Conservation (phyloP, 2,329 filamentous ascomycete species). For the Xylariaceae sp. region DNA sequence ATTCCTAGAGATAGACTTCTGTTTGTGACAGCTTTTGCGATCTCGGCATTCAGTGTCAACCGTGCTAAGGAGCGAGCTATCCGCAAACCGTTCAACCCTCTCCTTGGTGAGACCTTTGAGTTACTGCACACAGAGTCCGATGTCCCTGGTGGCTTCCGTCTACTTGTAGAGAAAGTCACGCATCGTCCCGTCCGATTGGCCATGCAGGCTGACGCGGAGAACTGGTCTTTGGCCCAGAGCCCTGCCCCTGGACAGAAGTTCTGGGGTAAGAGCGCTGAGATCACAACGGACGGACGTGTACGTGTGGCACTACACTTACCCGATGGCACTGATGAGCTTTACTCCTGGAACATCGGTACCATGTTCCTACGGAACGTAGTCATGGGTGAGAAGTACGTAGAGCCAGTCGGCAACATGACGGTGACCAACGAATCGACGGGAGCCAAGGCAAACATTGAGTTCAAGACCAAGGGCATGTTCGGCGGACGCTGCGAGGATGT, state of each 20-base stretch:
- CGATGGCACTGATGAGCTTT: slow-evolving; percentile 70
- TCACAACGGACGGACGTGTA: slow-evolving; percentile 85
- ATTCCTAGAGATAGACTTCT: slow-evolving; percentile 65
- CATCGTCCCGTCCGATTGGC: slow-evolving; percentile 90
- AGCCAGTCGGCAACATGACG: slow-evolving; percentile 86
- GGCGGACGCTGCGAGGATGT: slow-evolving; percentile 91
- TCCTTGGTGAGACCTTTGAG: slow-evolving; percentile 94
- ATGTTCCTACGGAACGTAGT: slow-evolving; percentile 94
- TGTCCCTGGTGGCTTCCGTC: slow-evolving; percentile 67
- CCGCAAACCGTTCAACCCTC: slow-evolving; percentile 94
- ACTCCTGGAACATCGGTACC: slow-evolving; percentile 83
- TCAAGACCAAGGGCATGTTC: slow-evolving; percentile 96
- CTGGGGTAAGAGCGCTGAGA: slow-evolving; percentile 94
- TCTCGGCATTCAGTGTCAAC: slow-evolving; percentile 76
- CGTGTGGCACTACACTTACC: slow-evolving; percentile 64
- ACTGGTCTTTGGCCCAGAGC: slow-evolving; percentile 83
- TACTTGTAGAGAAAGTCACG: slow-evolving; percentile 91
- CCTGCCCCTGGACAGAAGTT: slow-evolving; percentile 92
- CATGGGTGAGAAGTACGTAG: slow-evolving; percentile 95
- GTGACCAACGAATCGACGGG: slow-evolving; percentile 79
- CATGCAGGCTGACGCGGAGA: slow-evolving; percentile 80
- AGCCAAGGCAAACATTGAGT: slow-evolving; percentile 78
- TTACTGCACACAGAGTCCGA: slow-evolving; percentile 79
- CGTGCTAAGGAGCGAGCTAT: slow-evolving; percentile 86
- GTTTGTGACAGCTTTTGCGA: slow-evolving; percentile 82